phyloP scores from a whole-genome alignment of 331 rosid genomes.

The Erythrophleum ivorense region DNA sequence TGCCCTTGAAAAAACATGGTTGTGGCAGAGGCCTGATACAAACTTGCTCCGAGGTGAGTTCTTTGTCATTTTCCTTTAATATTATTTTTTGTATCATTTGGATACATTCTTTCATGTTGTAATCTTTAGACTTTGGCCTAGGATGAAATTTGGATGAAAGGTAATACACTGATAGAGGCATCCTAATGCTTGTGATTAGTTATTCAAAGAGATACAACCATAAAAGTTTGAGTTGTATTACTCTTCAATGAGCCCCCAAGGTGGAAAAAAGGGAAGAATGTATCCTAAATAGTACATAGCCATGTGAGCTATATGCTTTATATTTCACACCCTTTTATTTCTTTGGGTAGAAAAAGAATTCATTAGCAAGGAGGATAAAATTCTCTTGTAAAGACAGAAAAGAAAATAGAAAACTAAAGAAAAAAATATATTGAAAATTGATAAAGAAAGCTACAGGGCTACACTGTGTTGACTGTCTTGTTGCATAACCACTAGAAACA shows the following conservation, averaged over 20 bases:
- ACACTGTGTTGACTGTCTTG: neutral
- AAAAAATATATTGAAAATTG: neutral
- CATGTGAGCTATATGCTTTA: neutral
- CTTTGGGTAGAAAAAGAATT: neutral
- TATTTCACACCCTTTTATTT: neutral
- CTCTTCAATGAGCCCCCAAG: neutral
- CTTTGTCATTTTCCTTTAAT: constrained; percentile 27
- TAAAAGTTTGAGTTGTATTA: neutral
- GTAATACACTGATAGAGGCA: neutral
- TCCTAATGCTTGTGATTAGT: constrained; percentile 5
- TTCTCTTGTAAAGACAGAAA: neutral
- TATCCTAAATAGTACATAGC: neutral
- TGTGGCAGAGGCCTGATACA: constrained; percentile 87
- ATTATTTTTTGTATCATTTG: neutral
- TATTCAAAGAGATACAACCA: constrained; percentile 8
- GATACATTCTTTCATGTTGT: constrained; percentile 1
- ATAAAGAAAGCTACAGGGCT: neutral
- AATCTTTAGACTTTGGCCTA: neutral
- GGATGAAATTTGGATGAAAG: constrained; percentile 24
- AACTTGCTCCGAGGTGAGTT: constrained; percentile 85
- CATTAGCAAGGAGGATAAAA: neutral
- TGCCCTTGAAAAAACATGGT: constrained; percentile 97
- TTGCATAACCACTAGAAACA: neutral
- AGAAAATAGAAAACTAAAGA: neutral
- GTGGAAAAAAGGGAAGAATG: neutral